Conservation (phyloP, 495 filamentous ascomycete species). For the Pyronema omphalodes region DNA sequence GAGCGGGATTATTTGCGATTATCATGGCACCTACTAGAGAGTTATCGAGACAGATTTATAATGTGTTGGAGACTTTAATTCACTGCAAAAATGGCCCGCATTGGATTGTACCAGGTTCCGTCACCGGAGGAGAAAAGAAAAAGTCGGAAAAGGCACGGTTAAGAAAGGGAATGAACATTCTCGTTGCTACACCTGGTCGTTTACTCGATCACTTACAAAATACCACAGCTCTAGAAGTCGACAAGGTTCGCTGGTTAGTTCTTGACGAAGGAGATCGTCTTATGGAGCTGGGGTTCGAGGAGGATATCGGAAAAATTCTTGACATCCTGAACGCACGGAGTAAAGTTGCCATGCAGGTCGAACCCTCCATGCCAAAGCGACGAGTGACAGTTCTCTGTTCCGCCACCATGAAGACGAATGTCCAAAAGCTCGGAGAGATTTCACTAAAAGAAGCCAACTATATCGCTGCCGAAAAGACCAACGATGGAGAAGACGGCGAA, state of each 20-base stretch:
- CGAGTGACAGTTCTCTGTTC: conserved; percentile 85
- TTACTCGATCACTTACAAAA: conserved; percentile 81
- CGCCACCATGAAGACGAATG: conserved; percentile 91
- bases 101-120: conserved; percentile 80
- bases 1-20: conserved; percentile 82
- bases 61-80: conserved; percentile 63
- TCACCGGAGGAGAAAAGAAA: conserved; percentile 93
- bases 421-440: conserved; percentile 78
- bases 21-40: conserved; percentile 84
- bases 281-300: conserved; percentile 94
- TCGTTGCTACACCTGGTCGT: conserved; percentile 84
- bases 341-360: conserved; percentile 26
- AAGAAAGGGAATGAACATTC: conserved; percentile 81
- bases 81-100: conserved; percentile 46
- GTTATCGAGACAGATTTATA: conserved; percentile 76
- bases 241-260: conserved; percentile 79
- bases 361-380: conserved; percentile 44
- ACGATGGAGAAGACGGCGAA: conserved; percentile 29
- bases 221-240: conserved; percentile 71
- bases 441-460: conserved; percentile 84
- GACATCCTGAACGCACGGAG: conserved; percentile 65
- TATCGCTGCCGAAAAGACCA: conserved; percentile 45
- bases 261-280: conserved; percentile 89
- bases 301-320: conserved; percentile 46
- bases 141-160: conserved; percentile 88